Percentiles rank a stretch among this genome's conserved stretches.
Conservation (phyloP, 2,329 filamentous ascomycete genomes). For the Colletotrichum magnum region DNA sequence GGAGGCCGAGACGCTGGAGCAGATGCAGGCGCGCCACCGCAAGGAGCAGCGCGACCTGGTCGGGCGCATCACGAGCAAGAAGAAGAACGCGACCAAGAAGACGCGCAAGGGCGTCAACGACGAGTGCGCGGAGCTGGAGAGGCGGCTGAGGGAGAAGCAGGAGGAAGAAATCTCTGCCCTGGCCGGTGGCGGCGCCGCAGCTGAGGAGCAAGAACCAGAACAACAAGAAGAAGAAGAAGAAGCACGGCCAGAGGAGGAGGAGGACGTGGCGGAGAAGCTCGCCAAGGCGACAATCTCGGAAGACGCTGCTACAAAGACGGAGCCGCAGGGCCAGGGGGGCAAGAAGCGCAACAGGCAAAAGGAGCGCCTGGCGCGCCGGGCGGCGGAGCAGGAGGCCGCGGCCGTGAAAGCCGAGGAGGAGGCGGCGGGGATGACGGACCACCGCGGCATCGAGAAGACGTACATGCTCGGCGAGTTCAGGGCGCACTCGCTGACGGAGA, state of each 20-base stretch:
- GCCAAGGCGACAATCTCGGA: constrained; percentile 15
- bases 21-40: constrained; percentile 83
- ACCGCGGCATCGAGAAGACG: constrained; percentile 77
- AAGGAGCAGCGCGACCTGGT: constrained; percentile 92
- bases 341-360: constrained; percentile 94
- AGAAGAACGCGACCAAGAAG: constrained; percentile 95
- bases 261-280: constrained; percentile 43
- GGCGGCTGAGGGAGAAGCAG: constrained; percentile 76
- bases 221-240: constrained; percentile 38
- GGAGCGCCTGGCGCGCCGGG: constrained; percentile 88
- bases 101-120: constrained; percentile 81
- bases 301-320: neutral
- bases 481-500: constrained; percentile 76
- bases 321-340: constrained; percentile 45
- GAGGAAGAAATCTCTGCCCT: constrained; percentile 69
- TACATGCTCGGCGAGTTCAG: constrained; percentile 79
- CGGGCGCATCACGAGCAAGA: constrained; percentile 90
- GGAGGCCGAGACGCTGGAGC: constrained; percentile 75
- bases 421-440: constrained; percentile 80
- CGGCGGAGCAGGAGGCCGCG: constrained; percentile 84
- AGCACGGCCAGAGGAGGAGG: constrained; percentile 41
- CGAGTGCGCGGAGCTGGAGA: constrained; percentile 81
- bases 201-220: constrained; percentile 10
- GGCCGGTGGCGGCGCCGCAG: constrained; percentile 44
- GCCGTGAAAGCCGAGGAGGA: constrained; percentile 79